Percentiles rank a stretch among this genome's conserved stretches.
These are phyloP conservation scores for Morella rubra DNA, from an alignment of 306 rosid genomes.

Conservation along the genomic window DNA sequence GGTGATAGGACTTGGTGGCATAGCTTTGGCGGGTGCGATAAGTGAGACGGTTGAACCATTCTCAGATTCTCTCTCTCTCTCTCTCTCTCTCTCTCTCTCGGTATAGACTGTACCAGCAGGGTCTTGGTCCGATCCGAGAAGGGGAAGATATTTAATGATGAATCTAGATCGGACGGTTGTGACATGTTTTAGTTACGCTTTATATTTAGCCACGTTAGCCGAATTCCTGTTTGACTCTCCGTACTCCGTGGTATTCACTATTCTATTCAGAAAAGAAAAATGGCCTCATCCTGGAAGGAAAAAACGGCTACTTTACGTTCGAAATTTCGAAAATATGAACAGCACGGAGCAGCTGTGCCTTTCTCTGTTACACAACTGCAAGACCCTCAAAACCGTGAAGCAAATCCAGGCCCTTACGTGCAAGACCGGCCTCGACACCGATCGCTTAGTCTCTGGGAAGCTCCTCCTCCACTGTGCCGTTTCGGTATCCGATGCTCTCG, in stretches of 20 bases:
- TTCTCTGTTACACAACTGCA: constrained; percentile 52
- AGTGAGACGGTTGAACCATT: constrained; percentile 79
- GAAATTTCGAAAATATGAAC: constrained; percentile 29
- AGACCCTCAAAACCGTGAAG: constrained; percentile 42
- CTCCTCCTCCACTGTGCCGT: constrained; percentile 73
- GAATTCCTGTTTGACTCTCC: too few species aligned
- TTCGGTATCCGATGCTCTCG: constrained; percentile 54
- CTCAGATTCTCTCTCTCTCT: too few species aligned
- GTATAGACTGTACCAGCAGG: too few species aligned
- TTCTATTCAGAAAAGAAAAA: too few species aligned
- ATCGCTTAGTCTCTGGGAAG: constrained; percentile 58
- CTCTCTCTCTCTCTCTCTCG: too few species aligned
- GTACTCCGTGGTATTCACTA: too few species aligned
- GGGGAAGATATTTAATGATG: too few species aligned
- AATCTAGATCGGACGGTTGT: too few species aligned
- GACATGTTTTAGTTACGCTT: too few species aligned
- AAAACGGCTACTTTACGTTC: not conserved
- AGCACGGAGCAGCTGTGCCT: constrained; percentile 34
- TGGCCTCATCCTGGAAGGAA: too few species aligned
- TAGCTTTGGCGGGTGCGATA: constrained; percentile 66
- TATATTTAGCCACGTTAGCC: too few species aligned
- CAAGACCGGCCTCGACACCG: constrained; percentile 47
- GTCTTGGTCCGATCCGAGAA: too few species aligned
- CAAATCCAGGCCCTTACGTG: constrained; percentile 53
- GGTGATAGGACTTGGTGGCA: constrained; percentile 73